phyloP scores from a whole-genome alignment of 177 flowering plant genomes.

The Vitis hybrid region DNA sequence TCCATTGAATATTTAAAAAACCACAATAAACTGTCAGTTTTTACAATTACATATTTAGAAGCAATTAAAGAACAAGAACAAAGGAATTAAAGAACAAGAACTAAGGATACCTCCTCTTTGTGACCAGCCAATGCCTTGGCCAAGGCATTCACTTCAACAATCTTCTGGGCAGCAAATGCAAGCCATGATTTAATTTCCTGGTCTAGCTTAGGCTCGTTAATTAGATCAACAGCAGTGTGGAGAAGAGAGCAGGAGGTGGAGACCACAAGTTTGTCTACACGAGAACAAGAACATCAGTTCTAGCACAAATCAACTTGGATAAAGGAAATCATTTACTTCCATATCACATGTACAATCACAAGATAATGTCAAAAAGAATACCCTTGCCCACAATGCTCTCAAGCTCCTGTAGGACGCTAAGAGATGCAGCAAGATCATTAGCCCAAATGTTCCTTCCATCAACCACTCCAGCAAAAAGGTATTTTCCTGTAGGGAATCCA shows the following conservation, averaged over 20 bases:
- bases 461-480: slow-evolving; percentile 81
- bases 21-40: too few relatives aligned
- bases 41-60: too few relatives aligned
- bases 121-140: slow-evolving; percentile 75
- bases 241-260: slow-evolving; percentile 90
- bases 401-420: slow-evolving; percentile 47
- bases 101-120: slow-evolving; percentile 67
- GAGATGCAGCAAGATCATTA: slow-evolving; percentile 75
- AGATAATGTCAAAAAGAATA: slow-evolving; percentile 21
- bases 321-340: neutral
- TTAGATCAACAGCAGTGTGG: slow-evolving; percentile 86
- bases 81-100: neutral
- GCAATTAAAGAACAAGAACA: neutral
- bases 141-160: slow-evolving; percentile 82
- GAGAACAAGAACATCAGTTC: slow-evolving; percentile 6
- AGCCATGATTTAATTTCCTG: slow-evolving; percentile 83
- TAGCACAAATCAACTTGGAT: slow-evolving; percentile 3
- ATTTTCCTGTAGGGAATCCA: slow-evolving; percentile 62
- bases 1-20: too few relatives aligned
- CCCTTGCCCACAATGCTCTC: slow-evolving; percentile 87
- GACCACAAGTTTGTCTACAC: slow-evolving; percentile 80
- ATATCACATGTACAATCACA: neutral
- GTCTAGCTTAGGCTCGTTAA: slow-evolving; percentile 78
- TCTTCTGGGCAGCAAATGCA: slow-evolving; percentile 87
- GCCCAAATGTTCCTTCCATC: slow-evolving; percentile 98